Evolutionary conservation across 345 rosid species (phyloP).

Genomic region (Punica granatum): DNA sequence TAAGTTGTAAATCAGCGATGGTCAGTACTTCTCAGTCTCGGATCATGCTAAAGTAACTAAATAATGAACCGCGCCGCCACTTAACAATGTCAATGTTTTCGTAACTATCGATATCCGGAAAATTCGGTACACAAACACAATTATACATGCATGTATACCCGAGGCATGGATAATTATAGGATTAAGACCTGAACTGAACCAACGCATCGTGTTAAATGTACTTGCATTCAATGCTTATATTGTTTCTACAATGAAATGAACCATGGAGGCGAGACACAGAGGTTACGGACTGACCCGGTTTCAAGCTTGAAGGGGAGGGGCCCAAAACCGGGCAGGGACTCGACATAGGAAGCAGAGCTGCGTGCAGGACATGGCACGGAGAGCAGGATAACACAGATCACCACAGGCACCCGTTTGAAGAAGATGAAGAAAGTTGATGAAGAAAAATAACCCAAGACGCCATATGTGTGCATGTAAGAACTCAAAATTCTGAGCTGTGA

Average conservation of each 20-base stretch:
- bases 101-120: too few species aligned
- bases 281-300: slow-evolving; percentile 11
- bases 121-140: too few species aligned
- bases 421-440: neutral
- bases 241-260: too few species aligned
- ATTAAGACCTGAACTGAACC: neutral
- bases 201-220: neutral
- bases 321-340: slow-evolving; percentile 16
- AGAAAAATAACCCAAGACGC: neutral
- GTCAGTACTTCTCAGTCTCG: too few species aligned
- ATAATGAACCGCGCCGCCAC: too few species aligned
- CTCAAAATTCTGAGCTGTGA: neutral
- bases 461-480: neutral
- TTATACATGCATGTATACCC: neutral
- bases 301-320: slow-evolving; percentile 17
- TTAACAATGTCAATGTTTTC: too few species aligned
- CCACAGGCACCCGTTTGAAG: neutral
- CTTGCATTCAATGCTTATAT: too few species aligned
- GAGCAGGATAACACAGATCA: neutral
- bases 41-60: neutral
- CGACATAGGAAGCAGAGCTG: neutral
- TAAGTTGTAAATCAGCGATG: too few species aligned
- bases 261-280: neutral
- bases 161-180: neutral
- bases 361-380: neutral